These are phyloP conservation scores for Fusarium vanettenii DNA, from an alignment of 2,329 filamentous ascomycete genomes.

Conservation along the genomic window DNA sequence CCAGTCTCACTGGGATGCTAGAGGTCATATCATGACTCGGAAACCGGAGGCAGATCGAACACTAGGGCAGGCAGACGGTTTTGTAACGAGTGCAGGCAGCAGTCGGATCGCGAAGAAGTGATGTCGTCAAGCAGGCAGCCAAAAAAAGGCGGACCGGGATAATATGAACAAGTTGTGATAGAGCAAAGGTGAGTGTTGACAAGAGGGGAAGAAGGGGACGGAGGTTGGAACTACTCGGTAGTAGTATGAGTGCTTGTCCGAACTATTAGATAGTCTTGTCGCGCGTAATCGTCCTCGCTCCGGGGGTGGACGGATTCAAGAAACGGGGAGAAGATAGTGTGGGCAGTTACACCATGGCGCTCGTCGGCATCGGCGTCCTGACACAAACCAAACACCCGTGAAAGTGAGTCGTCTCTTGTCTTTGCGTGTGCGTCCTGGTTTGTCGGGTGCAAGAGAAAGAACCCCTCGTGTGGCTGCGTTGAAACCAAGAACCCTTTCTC, in stretches of 20 bases:
- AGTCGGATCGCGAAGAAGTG: slow-evolving; percentile 21
- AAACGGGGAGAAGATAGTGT: slow-evolving; percentile 33
- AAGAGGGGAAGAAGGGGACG: slow-evolving; percentile 14
- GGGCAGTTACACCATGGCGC: slow-evolving; percentile 44
- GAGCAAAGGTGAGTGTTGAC: slow-evolving; percentile 13
- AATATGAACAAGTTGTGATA: slow-evolving; percentile 1
- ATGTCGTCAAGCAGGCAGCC: slow-evolving; percentile 31
- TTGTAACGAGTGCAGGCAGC: slow-evolving; percentile 28
- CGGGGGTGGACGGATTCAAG: slow-evolving; percentile 35
- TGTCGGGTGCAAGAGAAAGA: slow-evolving; percentile 22
- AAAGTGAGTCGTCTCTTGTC: slow-evolving; percentile 27
- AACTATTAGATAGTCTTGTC: slow-evolving; percentile 5
- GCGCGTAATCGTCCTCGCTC: slow-evolving; percentile 30
- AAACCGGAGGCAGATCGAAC: slow-evolving; percentile 22
- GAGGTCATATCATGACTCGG: slow-evolving; percentile 47
- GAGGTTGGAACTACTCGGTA: slow-evolving; percentile 28
- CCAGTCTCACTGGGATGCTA: slow-evolving; percentile 42
- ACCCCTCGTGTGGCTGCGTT: slow-evolving; percentile 41
- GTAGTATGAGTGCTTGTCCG: slow-evolving; percentile 27
- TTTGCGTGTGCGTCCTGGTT: slow-evolving; percentile 15
- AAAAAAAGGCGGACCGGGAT: slow-evolving; percentile 20
- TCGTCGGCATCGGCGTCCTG: slow-evolving; percentile 33
- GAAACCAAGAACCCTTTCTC: slow-evolving; percentile 37
- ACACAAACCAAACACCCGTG: slow-evolving; percentile 32
- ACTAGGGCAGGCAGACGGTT: slow-evolving; percentile 34